A percentile compares a stretch with the other conserved stretches of the same genome.
Evolutionary conservation across 1,284 basidiomycete genomes (phyloP).

Genomic region (Trametes versicolor): DNA sequence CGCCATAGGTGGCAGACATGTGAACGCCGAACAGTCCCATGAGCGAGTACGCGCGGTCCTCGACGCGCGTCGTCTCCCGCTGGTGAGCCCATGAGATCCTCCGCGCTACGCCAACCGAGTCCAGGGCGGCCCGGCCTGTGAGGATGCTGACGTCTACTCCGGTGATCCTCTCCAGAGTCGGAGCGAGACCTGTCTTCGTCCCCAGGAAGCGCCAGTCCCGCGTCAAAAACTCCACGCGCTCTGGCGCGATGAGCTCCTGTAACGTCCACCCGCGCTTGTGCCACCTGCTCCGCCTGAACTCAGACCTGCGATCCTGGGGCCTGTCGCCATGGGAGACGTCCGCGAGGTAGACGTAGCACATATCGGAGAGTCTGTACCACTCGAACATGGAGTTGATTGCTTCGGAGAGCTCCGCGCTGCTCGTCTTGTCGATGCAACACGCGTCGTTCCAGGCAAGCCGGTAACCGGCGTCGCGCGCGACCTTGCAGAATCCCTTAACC

Average conservation of each 20-base stretch:
- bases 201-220: slow-evolving; percentile 10
- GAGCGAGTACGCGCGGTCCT: slow-evolving; percentile 18
- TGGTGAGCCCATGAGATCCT: slow-evolving; percentile 20
- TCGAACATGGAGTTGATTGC: not conserved
- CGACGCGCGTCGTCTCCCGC: slow-evolving; percentile 11
- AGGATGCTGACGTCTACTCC: slow-evolving; percentile 4
- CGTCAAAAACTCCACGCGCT: slow-evolving; percentile 16
- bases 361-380: not conserved
- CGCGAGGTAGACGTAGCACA: slow-evolving; percentile 5
- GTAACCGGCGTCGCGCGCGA: slow-evolving; percentile 1
- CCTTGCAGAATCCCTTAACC: not conserved
- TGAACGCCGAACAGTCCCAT: slow-evolving; percentile 18
- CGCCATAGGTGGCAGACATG: slow-evolving; percentile 16
- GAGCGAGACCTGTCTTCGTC: slow-evolving; percentile 10
- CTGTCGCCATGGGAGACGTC: not conserved
- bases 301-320: not conserved
- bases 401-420: not conserved
- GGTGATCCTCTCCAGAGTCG: slow-evolving; percentile 5
- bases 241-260: slow-evolving; percentile 16
- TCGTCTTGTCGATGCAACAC: not conserved
- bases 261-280: slow-evolving; percentile 9
- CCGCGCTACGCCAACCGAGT: slow-evolving; percentile 8
- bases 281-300: not conserved
- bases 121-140: not conserved
- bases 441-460: not conserved